These are phyloP conservation scores for Sugiyamaella lignohabitans DNA, from an alignment of 805 yeast species.

Conservation along the genomic window DNA sequence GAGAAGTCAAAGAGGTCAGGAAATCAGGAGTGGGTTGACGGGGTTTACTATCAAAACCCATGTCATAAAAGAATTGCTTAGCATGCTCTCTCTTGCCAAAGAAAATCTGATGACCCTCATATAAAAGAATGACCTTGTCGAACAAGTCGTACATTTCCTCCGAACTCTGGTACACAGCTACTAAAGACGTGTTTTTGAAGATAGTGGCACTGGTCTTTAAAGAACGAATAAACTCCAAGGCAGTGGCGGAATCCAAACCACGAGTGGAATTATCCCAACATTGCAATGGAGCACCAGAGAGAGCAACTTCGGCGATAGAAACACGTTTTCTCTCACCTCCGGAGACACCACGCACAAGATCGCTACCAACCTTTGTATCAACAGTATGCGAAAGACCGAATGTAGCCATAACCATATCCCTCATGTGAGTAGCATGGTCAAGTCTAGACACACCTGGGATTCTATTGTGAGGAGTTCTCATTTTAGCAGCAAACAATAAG, in stretches of 20 bases:
- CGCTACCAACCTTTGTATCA: slow-evolving; percentile 41
- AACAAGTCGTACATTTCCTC: slow-evolving; percentile 50
- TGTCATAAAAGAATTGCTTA: slow-evolving; percentile 41
- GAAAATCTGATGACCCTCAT: slow-evolving; percentile 52
- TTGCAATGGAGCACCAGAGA: slow-evolving; percentile 42
- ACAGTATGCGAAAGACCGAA: slow-evolving; percentile 37
- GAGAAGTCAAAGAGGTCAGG: slow-evolving; percentile 50
- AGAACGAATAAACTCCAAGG: slow-evolving; percentile 55
- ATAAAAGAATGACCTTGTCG: slow-evolving; percentile 47
- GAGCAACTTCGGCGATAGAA: slow-evolving; percentile 45
- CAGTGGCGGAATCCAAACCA: slow-evolving; percentile 67
- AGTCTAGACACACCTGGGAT: slow-evolving; percentile 46
- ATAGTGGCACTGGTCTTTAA: slow-evolving; percentile 50
- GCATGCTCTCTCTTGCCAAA: slow-evolving; percentile 45
- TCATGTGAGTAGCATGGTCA: slow-evolving; percentile 41
- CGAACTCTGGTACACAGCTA: slow-evolving; percentile 58
- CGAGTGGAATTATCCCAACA: slow-evolving; percentile 68
- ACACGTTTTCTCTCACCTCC: slow-evolving; percentile 56
- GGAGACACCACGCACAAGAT: slow-evolving; percentile 50
- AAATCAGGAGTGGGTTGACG: slow-evolving; percentile 58
- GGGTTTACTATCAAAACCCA: slow-evolving; percentile 52
- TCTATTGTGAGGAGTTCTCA: slow-evolving; percentile 53
- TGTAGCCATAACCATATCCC: slow-evolving; percentile 46
- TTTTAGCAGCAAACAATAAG: slow-evolving; percentile 46
- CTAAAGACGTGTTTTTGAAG: slow-evolving; percentile 46